Conservation (phyloP, 306 rosid species). For the Mimosa pudica region DNA sequence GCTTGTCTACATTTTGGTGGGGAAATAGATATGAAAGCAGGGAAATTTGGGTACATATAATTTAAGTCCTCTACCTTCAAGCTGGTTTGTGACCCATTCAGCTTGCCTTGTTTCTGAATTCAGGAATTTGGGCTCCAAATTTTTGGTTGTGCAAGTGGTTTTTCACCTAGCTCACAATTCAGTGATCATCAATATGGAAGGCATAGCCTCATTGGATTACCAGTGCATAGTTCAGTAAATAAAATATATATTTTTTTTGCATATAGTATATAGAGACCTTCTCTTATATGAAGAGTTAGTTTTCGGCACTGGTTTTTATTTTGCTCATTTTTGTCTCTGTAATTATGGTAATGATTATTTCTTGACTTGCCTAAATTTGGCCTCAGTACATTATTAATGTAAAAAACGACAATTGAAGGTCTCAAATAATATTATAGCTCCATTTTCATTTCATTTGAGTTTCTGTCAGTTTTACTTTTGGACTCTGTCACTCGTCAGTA, state of each 20-base stretch:
- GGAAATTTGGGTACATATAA: neutral
- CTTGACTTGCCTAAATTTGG: neutral
- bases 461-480: neutral
- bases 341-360: conserved; percentile 22
- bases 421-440: neutral
- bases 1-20: neutral
- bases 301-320: conserved; percentile 25
- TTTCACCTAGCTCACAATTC: neutral
- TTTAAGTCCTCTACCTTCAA: neutral
- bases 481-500: neutral
- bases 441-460: neutral
- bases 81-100: neutral
- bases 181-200: neutral
- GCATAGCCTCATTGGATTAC: neutral
- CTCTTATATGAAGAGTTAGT: neutral
- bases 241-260: neutral
- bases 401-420: conserved; percentile 1
- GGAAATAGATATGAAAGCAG: neutral
- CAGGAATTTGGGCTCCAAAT: neutral
- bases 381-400: neutral
- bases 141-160: neutral
- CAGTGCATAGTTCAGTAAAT: conserved; percentile 1
- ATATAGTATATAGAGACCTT: neutral
- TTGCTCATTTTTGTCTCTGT: conserved; percentile 8
- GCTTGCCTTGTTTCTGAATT: neutral